Conservation (phyloP, 208 protist species). For the Herpetomonas samuelpessoai region DNA sequence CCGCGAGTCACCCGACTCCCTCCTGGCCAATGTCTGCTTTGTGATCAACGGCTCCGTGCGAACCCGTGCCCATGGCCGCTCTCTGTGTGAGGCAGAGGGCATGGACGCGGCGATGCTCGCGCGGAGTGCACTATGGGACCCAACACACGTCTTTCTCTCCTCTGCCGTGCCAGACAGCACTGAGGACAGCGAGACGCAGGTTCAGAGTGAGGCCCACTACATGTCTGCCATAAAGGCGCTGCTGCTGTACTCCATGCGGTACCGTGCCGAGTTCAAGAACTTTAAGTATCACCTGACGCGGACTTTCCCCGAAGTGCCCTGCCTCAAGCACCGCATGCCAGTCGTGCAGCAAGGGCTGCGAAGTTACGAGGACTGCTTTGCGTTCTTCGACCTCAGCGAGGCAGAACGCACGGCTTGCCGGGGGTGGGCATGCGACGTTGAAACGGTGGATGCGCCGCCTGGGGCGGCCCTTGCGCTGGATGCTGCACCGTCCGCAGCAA, state of each 20-base stretch:
- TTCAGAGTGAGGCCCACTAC: conserved; percentile 12
- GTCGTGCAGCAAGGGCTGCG: conserved; percentile 45
- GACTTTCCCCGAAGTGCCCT: conserved; percentile 56
- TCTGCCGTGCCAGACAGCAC: neutral
- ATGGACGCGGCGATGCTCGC: conserved; percentile 94
- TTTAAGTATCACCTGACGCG: conserved; percentile 90
- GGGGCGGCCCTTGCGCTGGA: too few relatives aligned
- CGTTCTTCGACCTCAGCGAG: conserved; percentile 40
- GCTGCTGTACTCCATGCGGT: conserved; percentile 52
- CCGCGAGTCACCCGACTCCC: conserved; percentile 16
- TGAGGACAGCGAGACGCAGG: neutral
- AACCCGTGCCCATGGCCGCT: conserved; percentile 39
- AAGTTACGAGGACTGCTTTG: conserved; percentile 61
- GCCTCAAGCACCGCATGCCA: conserved; percentile 62
- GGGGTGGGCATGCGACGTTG: neutral
- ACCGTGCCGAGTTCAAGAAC: conserved; percentile 67
- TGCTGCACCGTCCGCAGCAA: too few relatives aligned
- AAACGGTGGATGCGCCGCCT: conserved; percentile 18
- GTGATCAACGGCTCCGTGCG: conserved; percentile 65
- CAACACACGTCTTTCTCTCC: neutral
- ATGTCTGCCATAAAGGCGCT: conserved; percentile 39
- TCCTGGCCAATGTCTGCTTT: conserved; percentile 41
- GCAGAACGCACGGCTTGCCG: conserved; percentile 18
- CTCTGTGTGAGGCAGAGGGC: conserved; percentile 47
- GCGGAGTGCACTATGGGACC: conserved; percentile 91